These are phyloP conservation scores for Chaetomiaceae sp. DNA, from an alignment of 2,329 filamentous ascomycete species.

Conservation along the genomic window DNA sequence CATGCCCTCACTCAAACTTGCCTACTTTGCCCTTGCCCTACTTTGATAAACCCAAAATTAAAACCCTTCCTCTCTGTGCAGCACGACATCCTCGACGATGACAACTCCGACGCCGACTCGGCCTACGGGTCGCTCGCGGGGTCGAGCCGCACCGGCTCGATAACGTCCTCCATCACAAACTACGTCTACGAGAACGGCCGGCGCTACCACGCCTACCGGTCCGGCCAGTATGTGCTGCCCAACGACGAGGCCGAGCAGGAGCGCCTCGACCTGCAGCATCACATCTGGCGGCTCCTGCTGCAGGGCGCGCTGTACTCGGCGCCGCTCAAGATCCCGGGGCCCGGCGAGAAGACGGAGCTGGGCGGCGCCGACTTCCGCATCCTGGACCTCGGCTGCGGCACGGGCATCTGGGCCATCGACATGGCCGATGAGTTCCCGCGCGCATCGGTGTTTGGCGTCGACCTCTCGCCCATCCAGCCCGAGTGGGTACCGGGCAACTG, in stretches of 20 bases:
- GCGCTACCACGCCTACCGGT: slow-evolving; percentile 44
- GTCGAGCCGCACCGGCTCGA: slow-evolving; percentile 33
- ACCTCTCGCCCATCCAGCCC: slow-evolving; percentile 57
- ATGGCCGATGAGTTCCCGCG: slow-evolving; percentile 47
- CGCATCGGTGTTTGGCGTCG: slow-evolving; percentile 43
- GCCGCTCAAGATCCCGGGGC: slow-evolving; percentile 29
- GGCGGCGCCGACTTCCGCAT: slow-evolving; percentile 35
- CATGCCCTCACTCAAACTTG: neutral
- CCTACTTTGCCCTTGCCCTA: neutral
- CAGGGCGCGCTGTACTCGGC: slow-evolving; percentile 42
- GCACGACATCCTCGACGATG: slow-evolving; percentile 11
- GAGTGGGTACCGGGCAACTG: slow-evolving; percentile 54
- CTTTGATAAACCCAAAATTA: too few species aligned
- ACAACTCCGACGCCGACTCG: slow-evolving; percentile 30
- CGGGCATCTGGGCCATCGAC: slow-evolving; percentile 60
- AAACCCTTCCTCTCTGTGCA: neutral
- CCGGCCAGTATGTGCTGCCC: slow-evolving; percentile 42
- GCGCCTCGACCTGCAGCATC: slow-evolving; percentile 52
- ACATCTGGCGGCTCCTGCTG: slow-evolving; percentile 46
- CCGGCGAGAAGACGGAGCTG: neutral
- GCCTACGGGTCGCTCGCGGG: slow-evolving; percentile 34
- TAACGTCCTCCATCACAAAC: slow-evolving; percentile 41
- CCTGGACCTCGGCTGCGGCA: slow-evolving; percentile 57
- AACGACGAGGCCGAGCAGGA: slow-evolving; percentile 53
- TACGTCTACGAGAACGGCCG: slow-evolving; percentile 46